Evolutionary conservation across 2,329 filamentous ascomycete genomes (phyloP).

Genomic region (Herpotrichia juniperi): DNA sequence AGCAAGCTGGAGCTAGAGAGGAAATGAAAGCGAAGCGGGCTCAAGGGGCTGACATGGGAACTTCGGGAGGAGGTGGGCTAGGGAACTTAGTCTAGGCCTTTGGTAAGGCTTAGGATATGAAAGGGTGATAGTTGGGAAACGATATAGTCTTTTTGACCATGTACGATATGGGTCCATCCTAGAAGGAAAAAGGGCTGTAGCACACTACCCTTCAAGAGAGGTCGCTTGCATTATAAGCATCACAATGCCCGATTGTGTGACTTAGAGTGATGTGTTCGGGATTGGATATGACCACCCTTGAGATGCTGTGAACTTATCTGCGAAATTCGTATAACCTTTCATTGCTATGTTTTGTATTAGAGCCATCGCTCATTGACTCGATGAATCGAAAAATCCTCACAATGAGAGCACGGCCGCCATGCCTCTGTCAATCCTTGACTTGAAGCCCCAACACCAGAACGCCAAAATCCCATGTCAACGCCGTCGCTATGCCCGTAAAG

Average conservation of each 20-base stretch:
- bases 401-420: not conserved
- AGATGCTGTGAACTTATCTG: too few species aligned
- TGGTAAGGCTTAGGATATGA: not conserved
- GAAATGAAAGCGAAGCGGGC: slow-evolving; percentile 44
- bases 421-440: not conserved
- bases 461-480: slow-evolving; percentile 24
- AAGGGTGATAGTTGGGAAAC: not conserved
- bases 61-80: slow-evolving; percentile 53
- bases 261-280: too few species aligned
- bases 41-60: slow-evolving; percentile 48
- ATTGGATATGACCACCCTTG: too few species aligned
- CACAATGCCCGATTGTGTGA: too few species aligned
- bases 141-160: not conserved
- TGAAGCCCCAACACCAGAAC: not conserved
- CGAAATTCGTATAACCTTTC: too few species aligned
- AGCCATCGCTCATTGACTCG: too few species aligned
- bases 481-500: slow-evolving; percentile 41
- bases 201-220: too few species aligned
- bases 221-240: too few species aligned
- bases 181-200: too few species aligned
- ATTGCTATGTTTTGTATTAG: not conserved
- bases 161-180: not conserved
- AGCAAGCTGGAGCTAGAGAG: slow-evolving; percentile 52
- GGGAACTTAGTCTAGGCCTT: slow-evolving; percentile 40
- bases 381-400: too few species aligned